Conservation (phyloP, 371 early-diverging fungal species). For the Mortierella sp. region DNA sequence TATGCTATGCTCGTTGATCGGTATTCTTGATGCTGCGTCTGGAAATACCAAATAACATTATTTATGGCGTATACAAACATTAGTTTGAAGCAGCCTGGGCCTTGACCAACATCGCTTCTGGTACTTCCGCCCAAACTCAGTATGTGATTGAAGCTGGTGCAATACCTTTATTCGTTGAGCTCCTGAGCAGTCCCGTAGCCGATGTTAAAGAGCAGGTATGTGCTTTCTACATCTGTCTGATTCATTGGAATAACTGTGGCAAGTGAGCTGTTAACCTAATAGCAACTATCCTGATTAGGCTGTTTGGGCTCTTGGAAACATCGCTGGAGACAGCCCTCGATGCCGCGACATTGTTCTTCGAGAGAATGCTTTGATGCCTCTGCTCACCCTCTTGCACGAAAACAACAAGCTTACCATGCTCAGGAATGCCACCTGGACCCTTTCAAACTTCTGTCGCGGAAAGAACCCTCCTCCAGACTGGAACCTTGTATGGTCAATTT, state of each 20-base stretch:
- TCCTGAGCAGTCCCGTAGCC: slow-evolving; percentile 86
- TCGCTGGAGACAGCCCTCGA: slow-evolving; percentile 98
- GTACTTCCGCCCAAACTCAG: slow-evolving; percentile 96
- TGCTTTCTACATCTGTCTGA: not conserved
- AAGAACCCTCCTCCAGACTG: slow-evolving; percentile 97
- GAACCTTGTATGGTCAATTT: slow-evolving; percentile 70
- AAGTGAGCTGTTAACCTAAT: not conserved
- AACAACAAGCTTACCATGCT: slow-evolving; percentile 93
- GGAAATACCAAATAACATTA: slow-evolving; percentile 1
- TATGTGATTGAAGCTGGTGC: slow-evolving; percentile 96
- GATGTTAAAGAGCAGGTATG: slow-evolving; percentile 98
- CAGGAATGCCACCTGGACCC: slow-evolving; percentile 99
- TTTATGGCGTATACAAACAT: slow-evolving; percentile 55
- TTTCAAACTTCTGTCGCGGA: slow-evolving; percentile 99
- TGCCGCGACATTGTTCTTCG: slow-evolving; percentile 96
- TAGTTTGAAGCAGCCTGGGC: slow-evolving; percentile 99
- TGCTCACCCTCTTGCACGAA: slow-evolving; percentile 89
- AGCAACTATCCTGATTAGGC: slow-evolving; percentile 65
- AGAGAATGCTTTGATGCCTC: slow-evolving; percentile 85
- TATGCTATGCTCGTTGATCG: not conserved
- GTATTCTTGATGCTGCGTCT: not conserved
- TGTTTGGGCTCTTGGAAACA: slow-evolving; percentile 99
- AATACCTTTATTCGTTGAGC: slow-evolving; percentile 93
- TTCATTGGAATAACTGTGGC: not conserved
- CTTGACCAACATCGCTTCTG: slow-evolving; percentile 99